Evolutionary conservation across 2,329 filamentous ascomycete species (phyloP).

Genomic region (Exophiala sideris): DNA sequence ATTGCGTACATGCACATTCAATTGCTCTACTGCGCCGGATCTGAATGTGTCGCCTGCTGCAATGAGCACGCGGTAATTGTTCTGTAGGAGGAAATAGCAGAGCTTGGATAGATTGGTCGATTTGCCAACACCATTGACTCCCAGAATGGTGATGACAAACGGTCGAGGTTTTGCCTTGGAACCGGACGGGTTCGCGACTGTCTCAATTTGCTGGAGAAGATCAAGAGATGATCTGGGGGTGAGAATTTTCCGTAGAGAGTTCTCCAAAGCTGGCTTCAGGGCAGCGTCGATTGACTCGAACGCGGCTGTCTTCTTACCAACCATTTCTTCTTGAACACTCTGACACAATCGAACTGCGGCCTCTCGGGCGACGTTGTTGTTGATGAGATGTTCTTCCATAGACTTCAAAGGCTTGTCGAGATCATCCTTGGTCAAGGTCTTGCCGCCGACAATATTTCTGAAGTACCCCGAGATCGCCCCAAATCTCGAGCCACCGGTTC

Average conservation of each 20-base stretch:
- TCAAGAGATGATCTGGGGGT: slow-evolving; percentile 94
- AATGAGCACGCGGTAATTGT: slow-evolving; percentile 92
- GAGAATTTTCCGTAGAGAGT: slow-evolving; percentile 88
- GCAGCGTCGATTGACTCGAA: slow-evolving; percentile 86
- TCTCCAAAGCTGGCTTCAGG: slow-evolving; percentile 83
- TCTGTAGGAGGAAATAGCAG: slow-evolving; percentile 95
- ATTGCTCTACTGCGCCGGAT: slow-evolving; percentile 92
- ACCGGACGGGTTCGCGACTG: slow-evolving; percentile 64
- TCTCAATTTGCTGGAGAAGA: slow-evolving; percentile 86
- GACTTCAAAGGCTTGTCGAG: slow-evolving; percentile 88
- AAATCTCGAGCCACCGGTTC: slow-evolving; percentile 65
- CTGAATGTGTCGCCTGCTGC: slow-evolving; percentile 96
- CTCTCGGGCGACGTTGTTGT: slow-evolving; percentile 95
- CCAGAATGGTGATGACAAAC: slow-evolving; percentile 97
- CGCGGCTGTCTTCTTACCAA: slow-evolving; percentile 85
- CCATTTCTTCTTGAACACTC: slow-evolving; percentile 82
- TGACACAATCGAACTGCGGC: slow-evolving; percentile 87
- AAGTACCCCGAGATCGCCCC: slow-evolving; percentile 85
- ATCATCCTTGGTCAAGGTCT: slow-evolving; percentile 83
- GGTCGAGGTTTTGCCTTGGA: slow-evolving; percentile 68
- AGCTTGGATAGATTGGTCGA: slow-evolving; percentile 98
- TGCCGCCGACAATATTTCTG: slow-evolving; percentile 91
- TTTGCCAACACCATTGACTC: slow-evolving; percentile 97
- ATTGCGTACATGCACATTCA: slow-evolving; percentile 92
- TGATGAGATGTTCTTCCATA: slow-evolving; percentile 91